These are phyloP conservation scores for Geranomyces variabilis DNA, from an alignment of 192 early-diverging fungal genomes.

Conservation along the genomic window DNA sequence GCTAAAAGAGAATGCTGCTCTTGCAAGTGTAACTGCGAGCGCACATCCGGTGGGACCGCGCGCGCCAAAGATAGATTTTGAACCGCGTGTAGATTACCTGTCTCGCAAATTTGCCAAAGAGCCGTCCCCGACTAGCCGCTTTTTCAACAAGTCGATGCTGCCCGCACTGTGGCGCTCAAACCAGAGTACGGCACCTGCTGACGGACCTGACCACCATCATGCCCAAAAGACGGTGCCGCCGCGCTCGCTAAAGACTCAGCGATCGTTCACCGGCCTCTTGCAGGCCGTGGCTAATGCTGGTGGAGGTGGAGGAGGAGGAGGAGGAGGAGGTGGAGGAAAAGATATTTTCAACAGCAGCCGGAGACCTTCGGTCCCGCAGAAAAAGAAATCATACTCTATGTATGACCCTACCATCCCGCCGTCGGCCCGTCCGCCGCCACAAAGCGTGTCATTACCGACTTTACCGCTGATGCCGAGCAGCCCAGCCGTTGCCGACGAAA, in stretches of 20 bases:
- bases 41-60: background rate
- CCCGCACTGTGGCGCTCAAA: background rate
- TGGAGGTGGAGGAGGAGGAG: too few relatives aligned
- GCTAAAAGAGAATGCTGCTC: too few relatives aligned
- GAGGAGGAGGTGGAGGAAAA: too few relatives aligned
- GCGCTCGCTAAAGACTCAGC: background rate
- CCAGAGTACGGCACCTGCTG: too few relatives aligned
- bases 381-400: slow-evolving; percentile 2
- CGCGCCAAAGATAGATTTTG: slow-evolving; percentile 2
- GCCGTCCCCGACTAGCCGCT: background rate
- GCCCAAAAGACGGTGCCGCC: too few relatives aligned
- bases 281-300: too few relatives aligned
- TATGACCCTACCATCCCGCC: background rate
- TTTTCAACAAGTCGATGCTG: slow-evolving; percentile 1
- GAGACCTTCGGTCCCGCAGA: too few relatives aligned
- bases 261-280: background rate
- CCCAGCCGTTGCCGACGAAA: background rate
- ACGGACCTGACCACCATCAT: too few relatives aligned
- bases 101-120: too few relatives aligned
- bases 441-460: background rate
- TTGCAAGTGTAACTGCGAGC: too few relatives aligned
- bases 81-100: background rate
- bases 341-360: too few relatives aligned
- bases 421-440: background rate
- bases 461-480: background rate